Evolutionary conservation across 805 yeast species (phyloP), one percentile per base, ranked within the genome.

Genomic region (Zygosaccharomyces kombuchaensis): DNA sequence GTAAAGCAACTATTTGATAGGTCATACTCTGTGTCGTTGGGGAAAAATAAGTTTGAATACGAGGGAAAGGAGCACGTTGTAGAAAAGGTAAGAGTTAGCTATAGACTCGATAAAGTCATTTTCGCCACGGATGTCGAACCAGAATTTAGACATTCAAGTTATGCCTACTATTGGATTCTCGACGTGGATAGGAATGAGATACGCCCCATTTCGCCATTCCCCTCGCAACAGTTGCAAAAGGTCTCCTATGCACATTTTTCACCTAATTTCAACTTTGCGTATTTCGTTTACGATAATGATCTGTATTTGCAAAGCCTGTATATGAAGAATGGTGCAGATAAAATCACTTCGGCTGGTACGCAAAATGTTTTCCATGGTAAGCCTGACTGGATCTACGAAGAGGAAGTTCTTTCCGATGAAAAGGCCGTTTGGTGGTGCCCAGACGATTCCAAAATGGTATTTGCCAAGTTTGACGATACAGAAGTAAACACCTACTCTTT

Each of bases 331-430:
- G 35, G 46, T 8, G 48, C 47, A 0, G 40, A 45, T 13, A 58
- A 57, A 35, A 44, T 67, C 2, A 66, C 72, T 0, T n/a, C 46
- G 4, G 84, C 78, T 58, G 90, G 89, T 0, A 66, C 74, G 9
- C 57, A 51, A 0, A 65, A 72, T 13, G 67, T 84, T 3, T 72
- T 75, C 49, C 81, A 85, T 54, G 95, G 87, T 5, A 81, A 73
- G 51, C 81, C 90, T 17, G 96, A 88, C 60, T 88, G 96, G 96
- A 95, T 87, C 6, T 88, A 88, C 55, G 96, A 89, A 59, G 96
- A 88, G 58, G 95, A 86, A 56, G 86, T 86, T 1, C 64, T 81
- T 9, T 74, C 73, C 0, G 55, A 67, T 12, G 90, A 83, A 50
- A 65, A 61, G 29, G 79, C 84, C 0, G 66, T 84, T 9, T 84